Conservation (phyloP, 1,139 yeast species). For the Yamadazyma pseudoaaseri region DNA sequence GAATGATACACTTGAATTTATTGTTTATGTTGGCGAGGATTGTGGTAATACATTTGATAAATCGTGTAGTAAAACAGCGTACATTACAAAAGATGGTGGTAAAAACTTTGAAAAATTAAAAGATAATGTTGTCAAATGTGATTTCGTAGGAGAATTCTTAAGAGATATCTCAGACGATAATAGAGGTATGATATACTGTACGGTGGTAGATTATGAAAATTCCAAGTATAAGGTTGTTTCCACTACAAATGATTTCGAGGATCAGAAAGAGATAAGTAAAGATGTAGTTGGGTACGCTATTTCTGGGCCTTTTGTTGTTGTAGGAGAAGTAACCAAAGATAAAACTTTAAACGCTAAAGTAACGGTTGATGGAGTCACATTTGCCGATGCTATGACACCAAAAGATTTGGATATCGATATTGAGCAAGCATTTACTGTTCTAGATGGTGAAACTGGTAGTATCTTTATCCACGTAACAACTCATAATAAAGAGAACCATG, state of each 20-base stretch:
- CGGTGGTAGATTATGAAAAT: constrained; percentile 32
- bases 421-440: constrained; percentile 80
- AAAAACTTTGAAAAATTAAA: constrained; percentile 51
- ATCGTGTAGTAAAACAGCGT: constrained; percentile 58
- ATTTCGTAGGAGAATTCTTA: constrained; percentile 60
- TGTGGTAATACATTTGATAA: constrained; percentile 23
- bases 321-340: constrained; percentile 54
- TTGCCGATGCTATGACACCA: constrained; percentile 83
- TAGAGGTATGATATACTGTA: constrained; percentile 63
- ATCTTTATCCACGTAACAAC: constrained; percentile 85
- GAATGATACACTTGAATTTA: constrained; percentile 52
- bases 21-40: constrained; percentile 45
- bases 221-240: constrained; percentile 23
- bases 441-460: constrained; percentile 74
- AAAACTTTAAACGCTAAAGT: constrained; percentile 61
- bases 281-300: constrained; percentile 40
- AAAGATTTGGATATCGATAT: constrained; percentile 57
- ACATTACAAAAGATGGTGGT: constrained; percentile 66
- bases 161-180: constrained; percentile 17
- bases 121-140: constrained; percentile 58
- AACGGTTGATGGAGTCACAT: constrained; percentile 76
- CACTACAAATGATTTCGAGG: constrained; percentile 26
- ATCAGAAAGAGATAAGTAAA: constrained; percentile 23
- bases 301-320: constrained; percentile 62
- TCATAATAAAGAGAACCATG: constrained; percentile 45